Percentiles rank a stretch among this genome's conserved stretches.
Evolutionary conservation across 2,329 filamentous ascomycete species (phyloP).

Genomic region (Trichoderma semiorbis): DNA sequence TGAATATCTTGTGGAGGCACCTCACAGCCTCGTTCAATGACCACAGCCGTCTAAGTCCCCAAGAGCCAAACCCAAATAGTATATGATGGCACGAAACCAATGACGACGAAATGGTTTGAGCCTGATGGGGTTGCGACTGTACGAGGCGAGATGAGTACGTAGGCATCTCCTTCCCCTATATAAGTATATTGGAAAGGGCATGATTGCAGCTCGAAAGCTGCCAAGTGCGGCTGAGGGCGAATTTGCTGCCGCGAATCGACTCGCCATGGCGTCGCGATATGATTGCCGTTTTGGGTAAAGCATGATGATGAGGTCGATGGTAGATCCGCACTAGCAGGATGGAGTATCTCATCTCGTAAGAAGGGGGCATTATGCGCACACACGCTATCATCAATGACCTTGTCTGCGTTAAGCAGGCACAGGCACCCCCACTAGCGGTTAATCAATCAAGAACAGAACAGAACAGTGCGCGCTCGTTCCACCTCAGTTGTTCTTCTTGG

Average conservation of each 20-base stretch:
- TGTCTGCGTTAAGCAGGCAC: slow-evolving; percentile 1
- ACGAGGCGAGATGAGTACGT: neutral
- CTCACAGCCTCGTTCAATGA: slow-evolving; percentile 21
- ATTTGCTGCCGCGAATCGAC: neutral
- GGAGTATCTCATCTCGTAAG: neutral
- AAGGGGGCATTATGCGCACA: slow-evolving; percentile 14
- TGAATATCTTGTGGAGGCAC: neutral
- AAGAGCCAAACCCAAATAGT: slow-evolving; percentile 9
- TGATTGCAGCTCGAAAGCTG: neutral
- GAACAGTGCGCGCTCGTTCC: neutral
- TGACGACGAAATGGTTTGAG: neutral
- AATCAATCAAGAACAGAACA: neutral
- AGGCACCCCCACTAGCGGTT: neutral
- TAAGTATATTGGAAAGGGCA: neutral
- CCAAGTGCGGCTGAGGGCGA: neutral
- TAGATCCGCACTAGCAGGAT: slow-evolving; percentile 15
- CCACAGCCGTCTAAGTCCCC: neutral
- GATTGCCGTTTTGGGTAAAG: slow-evolving; percentile 15
- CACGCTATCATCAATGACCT: slow-evolving; percentile 14
- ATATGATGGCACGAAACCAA: slow-evolving; percentile 4
- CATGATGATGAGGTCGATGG: slow-evolving; percentile 2
- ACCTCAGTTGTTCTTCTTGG: slow-evolving; percentile 9
- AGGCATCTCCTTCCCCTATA: neutral
- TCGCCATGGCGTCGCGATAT: slow-evolving; percentile 11
- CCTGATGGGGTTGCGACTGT: neutral